These are phyloP conservation scores for Ceriops tagal DNA, from an alignment of 345 rosid genomes.

Conservation along the genomic window DNA sequence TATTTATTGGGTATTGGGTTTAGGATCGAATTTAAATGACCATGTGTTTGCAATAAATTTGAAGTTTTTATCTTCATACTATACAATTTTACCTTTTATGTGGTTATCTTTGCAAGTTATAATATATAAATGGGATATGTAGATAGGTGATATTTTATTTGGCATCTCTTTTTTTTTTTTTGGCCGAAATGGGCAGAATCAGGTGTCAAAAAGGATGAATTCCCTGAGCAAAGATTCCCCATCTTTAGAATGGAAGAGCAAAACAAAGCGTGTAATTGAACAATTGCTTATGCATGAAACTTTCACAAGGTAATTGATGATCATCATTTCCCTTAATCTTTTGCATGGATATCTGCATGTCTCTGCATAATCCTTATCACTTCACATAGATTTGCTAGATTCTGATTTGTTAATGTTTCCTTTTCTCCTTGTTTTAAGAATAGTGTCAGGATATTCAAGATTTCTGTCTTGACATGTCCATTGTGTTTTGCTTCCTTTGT, in stretches of 20 bases:
- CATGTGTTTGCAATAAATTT: not conserved
- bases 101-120: not conserved
- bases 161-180: slow-evolving; percentile 4
- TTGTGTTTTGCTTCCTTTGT: too few relatives aligned
- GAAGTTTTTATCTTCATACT: not conserved
- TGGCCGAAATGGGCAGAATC: slow-evolving; percentile 21
- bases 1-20: not conserved
- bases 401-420: too few relatives aligned
- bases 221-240: slow-evolving; percentile 27
- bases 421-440: too few relatives aligned
- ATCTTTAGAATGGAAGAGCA: slow-evolving; percentile 29
- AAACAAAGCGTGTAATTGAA: slow-evolving; percentile 63
- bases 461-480: too few relatives aligned
- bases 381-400: not conserved
- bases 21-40: not conserved
- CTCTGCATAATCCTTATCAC: slow-evolving; percentile 4
- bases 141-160: not conserved
- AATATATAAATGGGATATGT: not conserved
- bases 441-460: too few relatives aligned
- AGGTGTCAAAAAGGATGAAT: slow-evolving; percentile 6
- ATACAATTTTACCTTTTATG: not conserved
- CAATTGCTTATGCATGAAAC: slow-evolving; percentile 70
- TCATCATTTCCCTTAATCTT: not conserved
- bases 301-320: slow-evolving; percentile 61
- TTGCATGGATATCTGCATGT: not conserved